Percentiles rank a stretch among this genome's conserved stretches.
Evolutionary conservation across 2,329 filamentous ascomycete genomes (phyloP).

Genomic region (Byssoonygena ceratinophila): DNA sequence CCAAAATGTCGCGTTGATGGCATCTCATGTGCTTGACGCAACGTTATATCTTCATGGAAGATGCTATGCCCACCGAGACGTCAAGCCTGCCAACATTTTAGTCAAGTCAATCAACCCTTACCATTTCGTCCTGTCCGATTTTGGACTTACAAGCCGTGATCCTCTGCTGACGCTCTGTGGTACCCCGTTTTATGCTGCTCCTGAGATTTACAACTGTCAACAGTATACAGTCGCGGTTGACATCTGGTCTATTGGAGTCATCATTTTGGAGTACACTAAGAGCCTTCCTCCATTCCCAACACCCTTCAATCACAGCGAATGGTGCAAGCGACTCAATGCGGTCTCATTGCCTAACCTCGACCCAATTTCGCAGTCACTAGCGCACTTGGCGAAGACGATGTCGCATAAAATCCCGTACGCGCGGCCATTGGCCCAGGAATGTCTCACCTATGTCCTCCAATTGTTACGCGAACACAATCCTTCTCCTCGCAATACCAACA

Average conservation of each 20-base stretch:
- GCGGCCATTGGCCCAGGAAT: background rate
- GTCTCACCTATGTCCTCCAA: no score
- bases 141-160: background rate
- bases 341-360: background rate
- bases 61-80: background rate
- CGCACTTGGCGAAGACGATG: background rate
- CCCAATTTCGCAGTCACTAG: background rate
- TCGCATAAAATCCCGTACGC: background rate
- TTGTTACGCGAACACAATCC: no score
- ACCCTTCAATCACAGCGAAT: background rate
- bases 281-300: background rate
- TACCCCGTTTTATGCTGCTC: background rate
- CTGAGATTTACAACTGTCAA: background rate
- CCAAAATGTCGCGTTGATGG: no score
- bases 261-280: background rate
- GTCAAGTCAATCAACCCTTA: background rate
- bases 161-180: background rate
- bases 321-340: background rate
- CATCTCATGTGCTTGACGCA: background rate
- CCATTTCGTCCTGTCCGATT: background rate
- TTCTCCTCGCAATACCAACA: no score
- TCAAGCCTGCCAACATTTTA: background rate
- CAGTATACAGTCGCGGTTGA: background rate
- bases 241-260: background rate
- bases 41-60: background rate